Evolutionary conservation across 1,284 basidiomycete species (phyloP), one percentile per base, ranked within the genome.

Genomic region (Marasmius sp.): DNA sequence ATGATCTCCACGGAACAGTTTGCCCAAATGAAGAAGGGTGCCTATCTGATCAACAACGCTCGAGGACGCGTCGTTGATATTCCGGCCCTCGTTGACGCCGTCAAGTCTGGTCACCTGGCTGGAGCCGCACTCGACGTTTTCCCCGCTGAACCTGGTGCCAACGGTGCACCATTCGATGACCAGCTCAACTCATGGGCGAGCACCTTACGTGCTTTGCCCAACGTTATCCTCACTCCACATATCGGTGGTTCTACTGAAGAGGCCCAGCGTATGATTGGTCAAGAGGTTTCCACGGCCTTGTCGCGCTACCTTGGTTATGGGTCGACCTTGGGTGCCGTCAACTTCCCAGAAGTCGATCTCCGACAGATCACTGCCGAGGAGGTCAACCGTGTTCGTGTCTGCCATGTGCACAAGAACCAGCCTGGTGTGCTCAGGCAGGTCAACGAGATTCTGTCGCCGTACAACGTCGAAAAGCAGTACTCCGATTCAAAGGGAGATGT

Each of bases 391-490:
- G 89, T 98, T 67, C 92, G 97, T 66, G 81, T 99, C 52, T 99
- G 97, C 79, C 90, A 98, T 78, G 93, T 98, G 57, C 97, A 99
- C 84, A 88, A 86, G 76, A 99, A 99, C 80, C 92, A 97, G 78
- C 97, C 97, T 51, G 97, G 97, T 85, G 96, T 98, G 57, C 88
- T 99, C 72, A 91, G 90, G 70, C 88, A 91, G 70, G 93, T 99
- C 82, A 99, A 99, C 84, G 93, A 97, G 69, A 87, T 87, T 36
- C 80, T 99, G 54, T 93, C 92, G 61, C 88, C 92, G 53, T 95
- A 97, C 85, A 99, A 99, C 77, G 97, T 99, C 73, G 96, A 98
- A 80, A 98, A 99, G 82, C 97, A 99, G 78, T 97, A 92, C 78
- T 95, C 97, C 18, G 96, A 98, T 74, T 95, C 93, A 59, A 95